Evolutionary conservation across 345 rosid genomes (phyloP), one percentile per base, ranked within the genome.

Genomic region (Microcos paniculata): DNA sequence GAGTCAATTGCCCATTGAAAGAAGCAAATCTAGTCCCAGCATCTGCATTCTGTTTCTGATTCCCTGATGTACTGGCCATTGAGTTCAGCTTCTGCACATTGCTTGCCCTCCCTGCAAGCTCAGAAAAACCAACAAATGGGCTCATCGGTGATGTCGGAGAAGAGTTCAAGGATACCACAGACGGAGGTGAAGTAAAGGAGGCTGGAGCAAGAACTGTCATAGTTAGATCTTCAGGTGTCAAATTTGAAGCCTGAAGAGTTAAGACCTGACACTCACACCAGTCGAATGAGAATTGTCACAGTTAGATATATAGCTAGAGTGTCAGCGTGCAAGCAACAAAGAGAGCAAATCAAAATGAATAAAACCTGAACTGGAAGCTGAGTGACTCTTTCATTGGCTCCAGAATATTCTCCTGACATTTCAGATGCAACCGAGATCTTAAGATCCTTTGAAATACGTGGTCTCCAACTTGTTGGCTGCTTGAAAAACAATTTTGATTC

Each of bases 201-300:
- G 94, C 90, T 8, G 98, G 98, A 57, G 97, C 98, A 53, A 92
- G 97, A 86, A 96, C 89, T 33, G 96, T 96, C 88, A 96, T 74
- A 45, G 92, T 90, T 45, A 96, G 87, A 89, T 96, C 98, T 81
- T 94, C 88, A 10, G 96, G 79, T 78, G 97, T 88, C 91, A 96
- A 83, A 85, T 96, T 96, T 38, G 99, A 92, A 58, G 99, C 98
- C 87, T 87, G 97, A 64, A 96, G 91, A 11, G 97, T 90, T 84
- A 96, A 83, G 62, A 92, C 93, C 99, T 96, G 93, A 79, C 68
- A 79, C 76, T 72, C 69, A 38, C 69, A 80, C 80, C 63, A 84
- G 64, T 79, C 67, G 72, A 76, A 58, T 81, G 71, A 80, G 70
- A 72, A 65, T 49, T 19, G 51, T 30, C 31, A 59, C 15, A 21